These are phyloP conservation scores for Neurospora sp. DNA, from an alignment of 495 filamentous ascomycete species.

Conservation along the genomic window DNA sequence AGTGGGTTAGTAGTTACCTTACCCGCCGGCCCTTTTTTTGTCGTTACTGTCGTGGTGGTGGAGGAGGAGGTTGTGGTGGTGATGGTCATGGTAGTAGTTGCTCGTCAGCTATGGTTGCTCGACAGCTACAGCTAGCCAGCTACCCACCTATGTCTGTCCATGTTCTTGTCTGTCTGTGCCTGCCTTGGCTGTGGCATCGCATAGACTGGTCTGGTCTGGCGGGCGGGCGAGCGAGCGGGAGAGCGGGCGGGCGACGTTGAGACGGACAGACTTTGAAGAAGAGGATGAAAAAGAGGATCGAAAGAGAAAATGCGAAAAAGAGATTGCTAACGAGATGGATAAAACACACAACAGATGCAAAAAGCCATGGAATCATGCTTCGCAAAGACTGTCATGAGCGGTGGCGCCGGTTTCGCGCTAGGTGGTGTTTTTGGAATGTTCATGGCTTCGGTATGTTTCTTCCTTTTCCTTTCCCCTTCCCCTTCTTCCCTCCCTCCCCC, in stretches of 20 bases:
- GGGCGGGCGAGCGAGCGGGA: neutral
- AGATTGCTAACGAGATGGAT: slow-evolving; percentile 1
- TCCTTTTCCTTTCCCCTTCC: neutral
- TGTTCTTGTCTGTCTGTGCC: neutral
- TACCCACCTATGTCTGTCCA: neutral
- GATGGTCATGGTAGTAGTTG: neutral
- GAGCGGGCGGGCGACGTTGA: neutral
- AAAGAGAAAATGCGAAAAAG: neutral
- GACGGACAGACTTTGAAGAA: neutral
- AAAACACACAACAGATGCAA: slow-evolving; percentile 52
- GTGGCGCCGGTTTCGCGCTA: slow-evolving; percentile 79
- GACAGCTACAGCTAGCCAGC: neutral
- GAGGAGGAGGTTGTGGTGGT: neutral
- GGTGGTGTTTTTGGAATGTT: slow-evolving; percentile 91
- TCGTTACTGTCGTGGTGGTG: neutral
- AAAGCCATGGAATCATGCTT: slow-evolving; percentile 80
- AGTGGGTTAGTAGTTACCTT: slow-evolving; percentile 10
- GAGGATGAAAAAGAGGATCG: neutral
- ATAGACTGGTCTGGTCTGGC: neutral
- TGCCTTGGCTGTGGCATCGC: neutral
- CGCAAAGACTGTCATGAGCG: slow-evolving; percentile 70
- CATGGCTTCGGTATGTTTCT: slow-evolving; percentile 70
- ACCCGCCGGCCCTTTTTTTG: neutral
- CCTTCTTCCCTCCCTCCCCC: too few relatives aligned
- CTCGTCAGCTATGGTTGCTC: neutral